These are phyloP conservation scores for Capsella bursapastoris DNA, from an alignment of 345 rosid species.

Conservation along the genomic window DNA sequence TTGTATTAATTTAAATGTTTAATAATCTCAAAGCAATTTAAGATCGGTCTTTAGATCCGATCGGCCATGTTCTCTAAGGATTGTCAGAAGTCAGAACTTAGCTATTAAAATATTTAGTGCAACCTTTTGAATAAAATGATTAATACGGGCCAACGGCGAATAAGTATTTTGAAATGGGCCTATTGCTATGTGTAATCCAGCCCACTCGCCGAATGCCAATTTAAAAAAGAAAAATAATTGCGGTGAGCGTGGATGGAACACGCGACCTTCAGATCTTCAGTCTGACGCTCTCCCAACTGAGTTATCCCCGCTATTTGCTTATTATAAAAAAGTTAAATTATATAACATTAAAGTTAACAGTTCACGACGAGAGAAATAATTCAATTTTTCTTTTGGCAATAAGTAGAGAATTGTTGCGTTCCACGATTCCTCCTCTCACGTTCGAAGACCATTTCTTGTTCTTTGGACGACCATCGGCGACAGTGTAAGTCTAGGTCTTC, in stretches of 20 bases:
- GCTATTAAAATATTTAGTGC: not conserved
- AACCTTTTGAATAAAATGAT: not conserved
- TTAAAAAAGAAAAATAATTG: constrained; percentile 5
- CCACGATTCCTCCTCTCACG: constrained; percentile 28
- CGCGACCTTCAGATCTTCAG: constrained; percentile 78
- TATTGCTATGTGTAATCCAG: not conserved
- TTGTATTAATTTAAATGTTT: constrained; percentile 1
- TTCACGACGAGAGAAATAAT: too few species aligned
- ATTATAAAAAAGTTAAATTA: too few species aligned
- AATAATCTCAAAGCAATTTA: not conserved
- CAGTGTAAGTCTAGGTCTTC: constrained; percentile 25
- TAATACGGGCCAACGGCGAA: not conserved
- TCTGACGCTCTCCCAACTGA: constrained; percentile 98
- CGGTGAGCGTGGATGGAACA: constrained; percentile 78
- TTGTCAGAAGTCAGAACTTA: constrained; percentile 24
- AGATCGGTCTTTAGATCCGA: constrained; percentile 19
- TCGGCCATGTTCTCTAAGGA: constrained; percentile 21
- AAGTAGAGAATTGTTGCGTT: constrained; percentile 37
- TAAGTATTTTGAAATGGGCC: not conserved
- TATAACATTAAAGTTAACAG: too few species aligned
- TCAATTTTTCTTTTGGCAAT: not conserved
- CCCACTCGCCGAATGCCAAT: not conserved
- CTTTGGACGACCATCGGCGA: constrained; percentile 42
- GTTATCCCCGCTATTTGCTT: constrained; percentile 63
- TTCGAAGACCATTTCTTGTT: constrained; percentile 37